Evolutionary conservation across 371 early-diverging fungal species (phyloP).

Genomic region (Haplosporangium sp.): DNA sequence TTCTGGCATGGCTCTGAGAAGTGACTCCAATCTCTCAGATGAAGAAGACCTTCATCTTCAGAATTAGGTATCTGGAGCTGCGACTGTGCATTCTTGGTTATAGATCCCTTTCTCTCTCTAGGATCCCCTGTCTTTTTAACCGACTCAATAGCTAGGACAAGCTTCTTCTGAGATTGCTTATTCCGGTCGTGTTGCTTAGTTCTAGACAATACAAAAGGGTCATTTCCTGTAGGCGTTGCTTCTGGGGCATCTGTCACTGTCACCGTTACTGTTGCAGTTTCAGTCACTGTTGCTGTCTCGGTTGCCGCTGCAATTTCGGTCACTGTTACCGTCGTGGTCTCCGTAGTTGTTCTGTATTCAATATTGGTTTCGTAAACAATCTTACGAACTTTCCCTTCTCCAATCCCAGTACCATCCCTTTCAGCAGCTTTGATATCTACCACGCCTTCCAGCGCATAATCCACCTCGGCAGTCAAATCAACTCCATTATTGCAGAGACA

Average conservation of each 20-base stretch:
- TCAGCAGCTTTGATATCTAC: constrained; percentile 38
- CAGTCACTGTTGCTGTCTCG: constrained; percentile 6
- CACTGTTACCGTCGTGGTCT: neutral
- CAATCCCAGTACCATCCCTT: constrained; percentile 16
- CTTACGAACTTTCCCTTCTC: constrained; percentile 21
- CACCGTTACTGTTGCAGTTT: constrained; percentile 1
- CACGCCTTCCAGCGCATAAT: constrained; percentile 45
- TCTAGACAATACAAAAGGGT: neutral
- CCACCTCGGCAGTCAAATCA: constrained; percentile 60
- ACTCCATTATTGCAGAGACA: constrained; percentile 62
- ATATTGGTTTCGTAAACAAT: constrained; percentile 19
- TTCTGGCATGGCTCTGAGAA: constrained; percentile 12
- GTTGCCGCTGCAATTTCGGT: constrained; percentile 1
- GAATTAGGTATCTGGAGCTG: neutral
- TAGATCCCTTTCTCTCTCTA: neutral
- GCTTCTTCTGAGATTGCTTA: neutral
- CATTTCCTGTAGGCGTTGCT: neutral
- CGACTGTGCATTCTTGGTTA: neutral
- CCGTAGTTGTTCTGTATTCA: constrained; percentile 14
- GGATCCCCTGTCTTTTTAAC: neutral
- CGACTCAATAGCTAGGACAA: neutral
- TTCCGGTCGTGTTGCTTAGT: neutral
- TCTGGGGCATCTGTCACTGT: neutral
- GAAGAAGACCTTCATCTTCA: neutral
- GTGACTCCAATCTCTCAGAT: neutral